Conservation (phyloP, 192 early-diverging fungal species). For the Coemansia sp. region DNA sequence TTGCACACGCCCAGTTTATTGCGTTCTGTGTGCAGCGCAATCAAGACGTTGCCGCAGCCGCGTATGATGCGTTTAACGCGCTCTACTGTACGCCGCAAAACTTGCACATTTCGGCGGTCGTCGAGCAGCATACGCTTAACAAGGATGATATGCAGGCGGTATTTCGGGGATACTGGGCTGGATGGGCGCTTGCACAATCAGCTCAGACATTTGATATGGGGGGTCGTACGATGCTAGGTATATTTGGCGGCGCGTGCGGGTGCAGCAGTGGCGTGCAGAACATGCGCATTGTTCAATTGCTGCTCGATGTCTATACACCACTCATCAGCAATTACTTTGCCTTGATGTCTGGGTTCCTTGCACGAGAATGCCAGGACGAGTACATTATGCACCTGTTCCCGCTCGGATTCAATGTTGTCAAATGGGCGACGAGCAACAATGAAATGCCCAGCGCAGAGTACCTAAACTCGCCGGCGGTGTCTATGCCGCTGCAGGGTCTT, state of each 20-base stretch:
- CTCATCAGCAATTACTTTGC: constrained; percentile 67
- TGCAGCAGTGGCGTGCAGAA: constrained; percentile 63
- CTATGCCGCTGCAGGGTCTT: constrained; percentile 79
- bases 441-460: constrained; percentile 65
- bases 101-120: constrained; percentile 6
- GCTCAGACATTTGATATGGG: not conserved
- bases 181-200: not conserved
- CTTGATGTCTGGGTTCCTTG: constrained; percentile 68
- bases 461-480: constrained; percentile 72
- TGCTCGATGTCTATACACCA: constrained; percentile 66
- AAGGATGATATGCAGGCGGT: not conserved
- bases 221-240: constrained; percentile 53
- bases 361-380: constrained; percentile 54
- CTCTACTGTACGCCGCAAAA: constrained; percentile 4
- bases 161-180: not conserved
- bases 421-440: constrained; percentile 68
- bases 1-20: constrained; percentile 14
- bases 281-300: constrained; percentile 71
- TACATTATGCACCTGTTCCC: constrained; percentile 62
- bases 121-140: constrained; percentile 7
- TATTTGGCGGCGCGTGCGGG: constrained; percentile 90
- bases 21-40: constrained; percentile 10
- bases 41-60: not conserved
- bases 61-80: not conserved
- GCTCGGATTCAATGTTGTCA: constrained; percentile 68